phyloP scores from a whole-genome alignment of 139 green algal species.

The Pleodorina starrii region DNA sequence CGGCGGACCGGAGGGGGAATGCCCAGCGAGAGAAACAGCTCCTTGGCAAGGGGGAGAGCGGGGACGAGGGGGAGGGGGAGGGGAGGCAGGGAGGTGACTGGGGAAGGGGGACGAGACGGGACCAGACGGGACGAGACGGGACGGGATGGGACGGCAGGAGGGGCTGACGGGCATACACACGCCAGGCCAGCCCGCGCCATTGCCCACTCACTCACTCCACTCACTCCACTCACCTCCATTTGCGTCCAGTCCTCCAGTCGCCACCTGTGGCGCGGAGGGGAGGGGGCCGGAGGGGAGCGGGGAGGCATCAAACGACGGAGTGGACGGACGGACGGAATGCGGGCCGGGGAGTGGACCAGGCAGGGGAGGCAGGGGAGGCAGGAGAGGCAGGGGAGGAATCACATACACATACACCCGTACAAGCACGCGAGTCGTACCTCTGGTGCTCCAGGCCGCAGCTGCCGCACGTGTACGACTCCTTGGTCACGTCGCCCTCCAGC shows the following conservation, averaged over 20 bases:
- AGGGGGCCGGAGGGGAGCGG: not conserved
- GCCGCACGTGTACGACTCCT: constrained; percentile 22
- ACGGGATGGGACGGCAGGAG: not conserved
- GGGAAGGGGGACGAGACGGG: not conserved
- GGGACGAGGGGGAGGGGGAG: not conserved
- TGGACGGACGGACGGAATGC: too few relatives aligned
- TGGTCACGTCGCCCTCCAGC: not conserved
- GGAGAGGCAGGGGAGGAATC: too few relatives aligned
- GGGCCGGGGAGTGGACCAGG: too few relatives aligned
- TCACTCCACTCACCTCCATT: constrained; percentile 31
- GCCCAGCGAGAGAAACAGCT: not conserved
- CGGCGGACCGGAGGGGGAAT: not conserved
- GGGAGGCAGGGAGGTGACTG: not conserved
- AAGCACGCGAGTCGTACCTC: too few relatives aligned
- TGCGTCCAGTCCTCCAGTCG: constrained; percentile 6
- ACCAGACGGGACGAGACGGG: not conserved
- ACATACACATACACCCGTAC: too few relatives aligned
- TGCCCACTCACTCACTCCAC: not conserved
- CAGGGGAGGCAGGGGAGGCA: too few relatives aligned
- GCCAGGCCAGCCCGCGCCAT: not conserved
- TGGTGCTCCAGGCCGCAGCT: constrained; percentile 34
- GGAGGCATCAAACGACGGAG: not conserved
- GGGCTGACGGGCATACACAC: too few relatives aligned
- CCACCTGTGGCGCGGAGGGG: not conserved
- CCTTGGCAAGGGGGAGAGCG: not conserved